phyloP scores from a whole-genome alignment of 1,284 basidiomycete genomes.

The Dichomitus squalens region DNA sequence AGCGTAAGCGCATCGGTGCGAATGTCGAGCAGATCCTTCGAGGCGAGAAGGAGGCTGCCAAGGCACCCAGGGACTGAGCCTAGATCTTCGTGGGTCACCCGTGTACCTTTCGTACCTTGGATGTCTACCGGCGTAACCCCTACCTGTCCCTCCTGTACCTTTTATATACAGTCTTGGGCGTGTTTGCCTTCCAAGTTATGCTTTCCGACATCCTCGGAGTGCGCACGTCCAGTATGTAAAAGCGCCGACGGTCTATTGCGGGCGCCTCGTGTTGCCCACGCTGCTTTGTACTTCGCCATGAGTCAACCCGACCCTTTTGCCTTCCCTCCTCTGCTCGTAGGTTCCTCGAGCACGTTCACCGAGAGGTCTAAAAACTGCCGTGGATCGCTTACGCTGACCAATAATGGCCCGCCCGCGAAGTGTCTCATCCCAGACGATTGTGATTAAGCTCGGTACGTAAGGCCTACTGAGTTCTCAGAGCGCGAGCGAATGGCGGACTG shows the following conservation, averaged over 20 bases:
- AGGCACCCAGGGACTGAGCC: conserved; percentile 42
- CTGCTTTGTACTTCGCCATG: conserved; percentile 17
- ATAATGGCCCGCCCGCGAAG: conserved; percentile 33
- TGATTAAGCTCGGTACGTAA: conserved; percentile 81
- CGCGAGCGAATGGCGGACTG: not conserved
- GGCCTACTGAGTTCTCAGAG: not conserved
- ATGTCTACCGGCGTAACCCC: not conserved
- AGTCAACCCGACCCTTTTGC: conserved; percentile 16
- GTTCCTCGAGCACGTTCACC: not conserved
- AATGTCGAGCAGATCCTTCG: conserved; percentile 52
- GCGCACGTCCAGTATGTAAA: not conserved
- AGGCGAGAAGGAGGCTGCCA: conserved; percentile 55
- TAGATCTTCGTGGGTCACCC: not conserved
- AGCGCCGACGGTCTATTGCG: not conserved
- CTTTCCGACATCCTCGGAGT: not conserved
- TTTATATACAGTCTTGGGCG: not conserved
- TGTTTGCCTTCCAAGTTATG: not conserved
- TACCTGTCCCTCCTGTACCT: too few relatives aligned
- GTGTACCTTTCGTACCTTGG: too few relatives aligned
- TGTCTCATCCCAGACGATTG: conserved; percentile 61
- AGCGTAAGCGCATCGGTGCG: conserved; percentile 48
- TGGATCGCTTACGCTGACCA: too few relatives aligned
- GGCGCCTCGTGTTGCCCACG: not conserved
- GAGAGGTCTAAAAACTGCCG: not conserved
- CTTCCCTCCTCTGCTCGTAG: not conserved